Conservation (phyloP, 257 asterid genomes). For the Capsicum baccatum region DNA sequence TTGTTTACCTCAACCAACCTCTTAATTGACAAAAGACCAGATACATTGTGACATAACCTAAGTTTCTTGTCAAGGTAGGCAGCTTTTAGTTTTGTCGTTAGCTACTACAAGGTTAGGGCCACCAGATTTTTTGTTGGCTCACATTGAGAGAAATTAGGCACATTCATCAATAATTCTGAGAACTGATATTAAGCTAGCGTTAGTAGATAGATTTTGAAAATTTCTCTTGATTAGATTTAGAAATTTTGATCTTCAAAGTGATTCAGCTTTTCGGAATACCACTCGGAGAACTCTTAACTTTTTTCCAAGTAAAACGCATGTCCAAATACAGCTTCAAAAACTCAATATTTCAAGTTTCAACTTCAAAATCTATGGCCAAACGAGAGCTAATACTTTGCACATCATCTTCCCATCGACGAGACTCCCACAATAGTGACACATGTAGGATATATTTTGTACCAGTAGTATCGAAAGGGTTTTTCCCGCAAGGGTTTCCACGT, state of each 20-base stretch:
- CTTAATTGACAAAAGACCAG: neutral
- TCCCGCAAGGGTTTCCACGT: no score
- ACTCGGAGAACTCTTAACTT: no score
- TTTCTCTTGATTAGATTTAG: no score
- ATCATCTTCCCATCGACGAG: neutral
- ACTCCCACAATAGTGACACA: no score
- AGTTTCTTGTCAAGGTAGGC: neutral
- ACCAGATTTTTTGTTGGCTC: neutral
- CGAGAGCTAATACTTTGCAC: neutral
- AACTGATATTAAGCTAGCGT: neutral
- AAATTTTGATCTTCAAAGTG: no score
- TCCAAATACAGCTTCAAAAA: no score
- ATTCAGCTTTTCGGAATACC: no score
- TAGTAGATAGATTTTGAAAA: no score
- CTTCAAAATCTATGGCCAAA: neutral
- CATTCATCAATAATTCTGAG: neutral
- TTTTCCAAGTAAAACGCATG: no score
- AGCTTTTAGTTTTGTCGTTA: neutral
- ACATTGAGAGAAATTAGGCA: neutral
- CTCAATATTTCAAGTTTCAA: no score
- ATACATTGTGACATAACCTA: conserved; percentile 4
- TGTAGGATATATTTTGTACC: neutral
- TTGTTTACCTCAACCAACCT: neutral
- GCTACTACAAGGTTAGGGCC: neutral
- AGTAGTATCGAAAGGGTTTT: neutral